These are phyloP conservation scores for Pichia paraexigua DNA, from an alignment of 805 yeast species.

Conservation along the genomic window DNA sequence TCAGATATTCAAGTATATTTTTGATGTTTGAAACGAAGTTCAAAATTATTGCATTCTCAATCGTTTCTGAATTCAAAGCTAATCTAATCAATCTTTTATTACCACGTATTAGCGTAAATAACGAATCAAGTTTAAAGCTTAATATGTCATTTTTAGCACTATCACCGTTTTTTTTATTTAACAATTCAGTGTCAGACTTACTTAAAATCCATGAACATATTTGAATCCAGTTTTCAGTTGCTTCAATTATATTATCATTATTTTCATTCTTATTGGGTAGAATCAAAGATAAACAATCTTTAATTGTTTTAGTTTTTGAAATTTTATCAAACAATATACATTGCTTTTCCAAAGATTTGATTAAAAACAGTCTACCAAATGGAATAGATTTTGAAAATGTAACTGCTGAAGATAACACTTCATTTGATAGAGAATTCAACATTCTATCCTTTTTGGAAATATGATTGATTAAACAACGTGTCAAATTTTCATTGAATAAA, in stretches of 20 bases:
- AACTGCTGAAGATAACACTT: slow-evolving; percentile 38
- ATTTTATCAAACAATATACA: slow-evolving; percentile 66
- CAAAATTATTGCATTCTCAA: background rate
- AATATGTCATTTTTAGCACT: slow-evolving; percentile 8
- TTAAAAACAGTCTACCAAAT: slow-evolving; percentile 22
- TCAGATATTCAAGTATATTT: slow-evolving; percentile 1
- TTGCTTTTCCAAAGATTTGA: slow-evolving; percentile 37
- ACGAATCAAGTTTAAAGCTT: slow-evolving; percentile 7
- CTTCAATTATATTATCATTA: background rate
- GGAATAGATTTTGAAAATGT: slow-evolving; percentile 32
- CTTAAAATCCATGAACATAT: slow-evolving; percentile 7
- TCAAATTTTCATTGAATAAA: slow-evolving; percentile 54
- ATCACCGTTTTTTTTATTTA: slow-evolving; percentile 8
- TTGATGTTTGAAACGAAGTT: background rate
- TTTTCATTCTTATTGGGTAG: background rate
- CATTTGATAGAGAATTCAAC: slow-evolving; percentile 58
- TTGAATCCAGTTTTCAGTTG: background rate
- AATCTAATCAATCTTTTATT: slow-evolving; percentile 7
- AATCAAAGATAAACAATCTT: slow-evolving; percentile 29
- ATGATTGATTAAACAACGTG: slow-evolving; percentile 72
- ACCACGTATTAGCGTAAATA: slow-evolving; percentile 8
- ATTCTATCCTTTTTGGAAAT: slow-evolving; percentile 56
- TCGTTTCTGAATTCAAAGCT: background rate
- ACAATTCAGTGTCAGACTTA: background rate
- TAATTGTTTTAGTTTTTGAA: slow-evolving; percentile 64